Evolutionary conservation across 768 basidiomycete genomes (phyloP), one percentile per base, ranked within the genome.

Genomic region (Kwoniella sp.): DNA sequence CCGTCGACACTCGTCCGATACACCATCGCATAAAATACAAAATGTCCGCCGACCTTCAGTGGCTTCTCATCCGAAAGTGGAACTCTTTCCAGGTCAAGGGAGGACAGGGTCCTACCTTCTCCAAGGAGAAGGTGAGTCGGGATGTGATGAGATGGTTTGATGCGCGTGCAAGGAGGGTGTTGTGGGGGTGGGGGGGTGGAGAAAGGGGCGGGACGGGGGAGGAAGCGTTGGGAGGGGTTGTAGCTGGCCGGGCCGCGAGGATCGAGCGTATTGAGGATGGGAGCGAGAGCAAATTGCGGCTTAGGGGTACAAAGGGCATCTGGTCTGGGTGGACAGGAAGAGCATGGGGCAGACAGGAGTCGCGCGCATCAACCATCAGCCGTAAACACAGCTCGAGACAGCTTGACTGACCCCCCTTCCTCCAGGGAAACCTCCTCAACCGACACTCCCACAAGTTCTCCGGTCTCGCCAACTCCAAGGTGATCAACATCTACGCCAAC

Each of bases 371-470:
- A n/a, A n/a, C n/a, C n/a, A n/a, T n/a, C n/a, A n/a, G n/a, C n/a
- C n/a, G n/a, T n/a, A n/a, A n/a, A n/a, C n/a, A n/a, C n/a, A n/a
- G n/a, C n/a, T n/a, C n/a, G n/a, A n/a, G n/a, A n/a, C n/a, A n/a
- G n/a, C n/a, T n/a, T n/a, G n/a, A 11, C 31, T 36, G 12, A 38
- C 20, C 6, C 14, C 48, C 50, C 15, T 27, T 20, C 12, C 37
- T 50, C 50, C 50, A 51, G 88, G 89, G 87, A 63, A 73, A 73
- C 69, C 83, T 90, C 74, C 79, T 80, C 54, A 90, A 87, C 79
- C 66, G 89, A 62, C 86, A 91, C 79, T 91, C 89, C n/a, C 80
- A 81, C 81, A 93, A 92, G 73, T 90, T 81, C 80, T 93, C 89
- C 54, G 89, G 89, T 53, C 78, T 92, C 54, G 83, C 86, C 69